Conservation (phyloP, 257 asterid species). For the Jacaranda mimosifolia region DNA sequence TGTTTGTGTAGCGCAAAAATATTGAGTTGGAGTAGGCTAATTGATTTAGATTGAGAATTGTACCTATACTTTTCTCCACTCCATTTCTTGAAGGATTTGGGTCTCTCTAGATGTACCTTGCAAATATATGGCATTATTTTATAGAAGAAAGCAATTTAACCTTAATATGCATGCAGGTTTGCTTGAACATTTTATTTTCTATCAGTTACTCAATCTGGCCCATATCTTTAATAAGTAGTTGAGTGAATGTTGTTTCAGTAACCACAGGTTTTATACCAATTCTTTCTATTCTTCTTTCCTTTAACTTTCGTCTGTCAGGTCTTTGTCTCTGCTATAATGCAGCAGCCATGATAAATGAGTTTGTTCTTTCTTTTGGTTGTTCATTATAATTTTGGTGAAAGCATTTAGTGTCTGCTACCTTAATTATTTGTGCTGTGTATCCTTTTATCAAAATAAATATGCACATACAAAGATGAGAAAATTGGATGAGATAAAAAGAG, state of each 20-base stretch:
- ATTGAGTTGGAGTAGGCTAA: background rate
- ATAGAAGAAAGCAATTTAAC: constrained; percentile 11
- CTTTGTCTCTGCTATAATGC: background rate
- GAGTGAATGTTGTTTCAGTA: constrained; percentile 21
- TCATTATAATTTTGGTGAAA: constrained; percentile 20
- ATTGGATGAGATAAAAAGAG: background rate
- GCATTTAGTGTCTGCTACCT: background rate
- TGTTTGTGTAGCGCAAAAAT: background rate
- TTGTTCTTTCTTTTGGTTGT: constrained; percentile 16
- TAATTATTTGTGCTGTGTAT: background rate
- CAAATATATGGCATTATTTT: constrained; percentile 13
- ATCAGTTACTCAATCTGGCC: background rate
- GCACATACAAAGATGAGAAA: background rate
- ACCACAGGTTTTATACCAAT: constrained; percentile 6
- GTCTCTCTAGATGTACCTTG: background rate
- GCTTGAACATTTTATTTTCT: constrained; percentile 11
- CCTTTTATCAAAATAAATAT: constrained; percentile 3
- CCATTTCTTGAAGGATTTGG: constrained; percentile 22
- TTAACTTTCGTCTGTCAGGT: background rate
- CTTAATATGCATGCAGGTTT: background rate
- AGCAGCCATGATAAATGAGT: constrained; percentile 18
- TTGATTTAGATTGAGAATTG: background rate
- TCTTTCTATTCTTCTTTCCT: background rate
- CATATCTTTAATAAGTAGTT: background rate
- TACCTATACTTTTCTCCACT: constrained; percentile 20